Evolutionary conservation across 164 flowering plant species (phyloP).

Genomic region (Magnolia sinica): DNA sequence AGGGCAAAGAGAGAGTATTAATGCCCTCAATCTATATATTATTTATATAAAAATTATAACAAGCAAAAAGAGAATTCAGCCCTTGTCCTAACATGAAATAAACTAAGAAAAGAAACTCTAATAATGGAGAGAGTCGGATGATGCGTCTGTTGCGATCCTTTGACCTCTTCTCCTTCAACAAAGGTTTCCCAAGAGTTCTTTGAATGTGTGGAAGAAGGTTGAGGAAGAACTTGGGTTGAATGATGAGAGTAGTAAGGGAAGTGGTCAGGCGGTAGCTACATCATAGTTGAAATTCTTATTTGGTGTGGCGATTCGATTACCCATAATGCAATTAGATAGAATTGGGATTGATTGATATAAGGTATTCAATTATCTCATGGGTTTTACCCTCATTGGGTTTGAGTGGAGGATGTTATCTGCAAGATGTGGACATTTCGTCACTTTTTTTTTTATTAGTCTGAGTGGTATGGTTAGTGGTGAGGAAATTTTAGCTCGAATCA

Average conservation of each 20-base stretch:
- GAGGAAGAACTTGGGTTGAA: constrained; percentile 55
- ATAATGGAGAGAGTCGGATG: too few species aligned
- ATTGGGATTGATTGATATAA: neutral
- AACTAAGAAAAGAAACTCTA: too few species aligned
- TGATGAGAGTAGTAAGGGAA: neutral
- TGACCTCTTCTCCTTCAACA: too few species aligned
- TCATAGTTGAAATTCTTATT: neutral
- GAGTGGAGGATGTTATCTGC: neutral
- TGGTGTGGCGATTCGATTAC: neutral
- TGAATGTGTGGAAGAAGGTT: constrained; percentile 64
- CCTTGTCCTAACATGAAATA: too few species aligned
- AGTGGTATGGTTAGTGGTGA: neutral
- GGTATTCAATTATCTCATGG: too few species aligned
- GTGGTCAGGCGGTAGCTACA: neutral
- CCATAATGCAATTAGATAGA: neutral
- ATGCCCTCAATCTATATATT: too few species aligned
- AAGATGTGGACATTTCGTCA: neutral
- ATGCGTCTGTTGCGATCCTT: too few species aligned
- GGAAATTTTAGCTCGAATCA: neutral
- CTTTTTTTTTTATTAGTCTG: neutral
- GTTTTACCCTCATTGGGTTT: neutral
- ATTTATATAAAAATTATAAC: too few species aligned
- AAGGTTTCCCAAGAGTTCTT: constrained; percentile 38
- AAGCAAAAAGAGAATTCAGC: too few species aligned
- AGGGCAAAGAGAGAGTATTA: too few species aligned